These are phyloP conservation scores for Endothia cerciana DNA, from an alignment of 2,329 filamentous ascomycete genomes.

Conservation along the genomic window DNA sequence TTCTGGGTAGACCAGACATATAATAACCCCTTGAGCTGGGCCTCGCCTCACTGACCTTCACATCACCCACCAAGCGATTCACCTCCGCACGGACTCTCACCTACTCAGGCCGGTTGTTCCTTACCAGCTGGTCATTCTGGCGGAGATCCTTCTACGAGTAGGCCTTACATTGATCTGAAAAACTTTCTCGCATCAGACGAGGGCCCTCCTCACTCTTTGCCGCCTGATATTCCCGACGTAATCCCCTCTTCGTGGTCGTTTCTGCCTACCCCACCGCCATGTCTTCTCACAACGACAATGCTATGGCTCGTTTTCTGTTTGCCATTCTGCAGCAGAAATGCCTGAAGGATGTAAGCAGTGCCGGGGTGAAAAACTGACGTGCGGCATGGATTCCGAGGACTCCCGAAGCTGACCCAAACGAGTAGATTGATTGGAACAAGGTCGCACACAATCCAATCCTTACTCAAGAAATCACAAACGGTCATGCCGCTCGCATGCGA, in stretches of 20 bases:
- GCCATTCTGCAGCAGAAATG: constrained; percentile 64
- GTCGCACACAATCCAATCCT: constrained; percentile 60
- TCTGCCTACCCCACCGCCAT: constrained; percentile 41
- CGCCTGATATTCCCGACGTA: constrained; percentile 13
- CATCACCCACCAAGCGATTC: constrained; percentile 42
- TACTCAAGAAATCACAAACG: constrained; percentile 59
- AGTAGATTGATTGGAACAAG: constrained; percentile 62
- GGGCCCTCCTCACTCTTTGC: constrained; percentile 25
- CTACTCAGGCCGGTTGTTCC: constrained; percentile 33
- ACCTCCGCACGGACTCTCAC: constrained; percentile 39
- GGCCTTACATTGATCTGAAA: constrained; percentile 36
- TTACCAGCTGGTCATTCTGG: constrained; percentile 22
- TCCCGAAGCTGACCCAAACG: constrained; percentile 28
- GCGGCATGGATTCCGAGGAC: constrained; percentile 7
- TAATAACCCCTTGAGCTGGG: constrained; percentile 40
- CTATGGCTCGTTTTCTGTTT: constrained; percentile 61
- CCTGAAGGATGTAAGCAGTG: constrained; percentile 59
- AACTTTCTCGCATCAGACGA: constrained; percentile 32
- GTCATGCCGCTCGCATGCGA: constrained; percentile 64
- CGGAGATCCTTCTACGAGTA: constrained; percentile 23
- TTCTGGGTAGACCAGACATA: constrained; percentile 39
- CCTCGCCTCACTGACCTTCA: constrained; percentile 48
- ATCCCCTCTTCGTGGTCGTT: constrained; percentile 24
- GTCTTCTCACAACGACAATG: constrained; percentile 59
- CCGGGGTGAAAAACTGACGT: constrained; percentile 9